Conservation (phyloP, 2,329 filamentous ascomycete genomes). For the Arthrocladium fulminans region DNA sequence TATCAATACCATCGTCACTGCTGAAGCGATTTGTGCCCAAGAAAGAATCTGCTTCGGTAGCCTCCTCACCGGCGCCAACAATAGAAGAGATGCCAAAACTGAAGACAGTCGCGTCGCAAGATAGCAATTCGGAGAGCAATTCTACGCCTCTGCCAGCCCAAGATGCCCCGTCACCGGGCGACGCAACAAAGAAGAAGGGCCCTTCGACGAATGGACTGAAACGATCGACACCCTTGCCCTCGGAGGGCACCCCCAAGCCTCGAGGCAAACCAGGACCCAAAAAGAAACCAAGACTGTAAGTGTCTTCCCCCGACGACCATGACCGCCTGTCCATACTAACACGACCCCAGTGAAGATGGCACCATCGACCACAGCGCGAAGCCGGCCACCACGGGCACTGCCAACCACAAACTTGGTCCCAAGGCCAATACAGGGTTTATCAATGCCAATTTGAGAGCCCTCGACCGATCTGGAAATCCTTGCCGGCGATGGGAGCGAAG, state of each 20-base stretch:
- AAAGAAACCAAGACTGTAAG: slow-evolving; percentile 91
- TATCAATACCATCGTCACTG: slow-evolving; percentile 32
- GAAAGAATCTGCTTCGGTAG: slow-evolving; percentile 30
- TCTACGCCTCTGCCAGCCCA: slow-evolving; percentile 33
- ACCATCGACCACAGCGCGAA: slow-evolving; percentile 33
- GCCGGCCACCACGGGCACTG: slow-evolving; percentile 44
- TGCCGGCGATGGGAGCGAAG: slow-evolving; percentile 87
- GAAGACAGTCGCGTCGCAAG: slow-evolving; percentile 34
- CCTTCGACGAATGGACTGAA: slow-evolving; percentile 59
- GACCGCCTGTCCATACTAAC: slow-evolving; percentile 10
- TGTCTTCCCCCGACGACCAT: slow-evolving; percentile 24
- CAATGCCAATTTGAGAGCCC: slow-evolving; percentile 87
- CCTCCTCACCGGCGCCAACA: slow-evolving; percentile 25
- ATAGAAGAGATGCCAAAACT: slow-evolving; percentile 30
- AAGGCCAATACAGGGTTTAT: slow-evolving; percentile 97
- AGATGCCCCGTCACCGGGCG: slow-evolving; percentile 39
- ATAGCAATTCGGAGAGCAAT: slow-evolving; percentile 26
- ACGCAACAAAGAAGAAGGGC: slow-evolving; percentile 64
- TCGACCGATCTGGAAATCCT: slow-evolving; percentile 84
- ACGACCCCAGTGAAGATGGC: slow-evolving; percentile 40
- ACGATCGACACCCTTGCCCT: slow-evolving; percentile 41
- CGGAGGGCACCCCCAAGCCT: slow-evolving; percentile 58
- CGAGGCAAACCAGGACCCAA: slow-evolving; percentile 88
- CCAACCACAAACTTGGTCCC: slow-evolving; percentile 73
- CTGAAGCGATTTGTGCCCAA: slow-evolving; percentile 29